Conservation (phyloP, 257 asterid genomes). For the Ophiorrhiza pumila region DNA sequence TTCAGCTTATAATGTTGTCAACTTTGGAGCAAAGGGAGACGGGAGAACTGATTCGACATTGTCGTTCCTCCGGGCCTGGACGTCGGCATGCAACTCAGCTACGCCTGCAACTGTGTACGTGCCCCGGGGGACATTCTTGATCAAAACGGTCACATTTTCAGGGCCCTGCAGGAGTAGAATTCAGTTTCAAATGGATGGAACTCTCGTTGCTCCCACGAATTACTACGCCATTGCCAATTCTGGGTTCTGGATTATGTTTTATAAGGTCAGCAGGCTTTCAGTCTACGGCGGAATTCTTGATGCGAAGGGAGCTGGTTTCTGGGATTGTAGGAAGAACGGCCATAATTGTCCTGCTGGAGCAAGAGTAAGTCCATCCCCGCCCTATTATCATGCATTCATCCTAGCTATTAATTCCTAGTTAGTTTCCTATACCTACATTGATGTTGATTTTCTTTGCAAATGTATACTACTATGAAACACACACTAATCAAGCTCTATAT, state of each 20-base stretch:
- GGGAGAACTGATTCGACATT: slow-evolving; percentile 65
- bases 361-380: slow-evolving; percentile 55
- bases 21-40: slow-evolving; percentile 66
- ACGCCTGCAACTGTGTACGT: slow-evolving; percentile 50
- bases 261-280: slow-evolving; percentile 51
- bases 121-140: slow-evolving; percentile 50
- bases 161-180: slow-evolving; percentile 68
- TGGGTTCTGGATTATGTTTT: slow-evolving; percentile 56
- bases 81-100: slow-evolving; percentile 58
- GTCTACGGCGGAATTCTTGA: slow-evolving; percentile 64
- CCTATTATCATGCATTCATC: too few species aligned
- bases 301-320: slow-evolving; percentile 54
- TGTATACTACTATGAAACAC: too few species aligned
- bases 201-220: slow-evolving; percentile 56
- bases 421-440: too few species aligned
- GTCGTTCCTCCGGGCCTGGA: slow-evolving; percentile 62
- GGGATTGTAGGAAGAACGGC: slow-evolving; percentile 47
- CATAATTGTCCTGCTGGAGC: slow-evolving; percentile 58
- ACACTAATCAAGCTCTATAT: too few species aligned
- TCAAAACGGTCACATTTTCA: slow-evolving; percentile 34
- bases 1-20: slow-evolving; percentile 50
- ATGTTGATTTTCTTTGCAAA: too few species aligned
- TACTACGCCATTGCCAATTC: slow-evolving; percentile 43
- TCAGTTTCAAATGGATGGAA: slow-evolving; percentile 47
- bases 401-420: too few species aligned